Evolutionary conservation across 495 filamentous ascomycete genomes (phyloP), one percentile per base, ranked within the genome.

Genomic region (Aspergillus olivimuriae): DNA sequence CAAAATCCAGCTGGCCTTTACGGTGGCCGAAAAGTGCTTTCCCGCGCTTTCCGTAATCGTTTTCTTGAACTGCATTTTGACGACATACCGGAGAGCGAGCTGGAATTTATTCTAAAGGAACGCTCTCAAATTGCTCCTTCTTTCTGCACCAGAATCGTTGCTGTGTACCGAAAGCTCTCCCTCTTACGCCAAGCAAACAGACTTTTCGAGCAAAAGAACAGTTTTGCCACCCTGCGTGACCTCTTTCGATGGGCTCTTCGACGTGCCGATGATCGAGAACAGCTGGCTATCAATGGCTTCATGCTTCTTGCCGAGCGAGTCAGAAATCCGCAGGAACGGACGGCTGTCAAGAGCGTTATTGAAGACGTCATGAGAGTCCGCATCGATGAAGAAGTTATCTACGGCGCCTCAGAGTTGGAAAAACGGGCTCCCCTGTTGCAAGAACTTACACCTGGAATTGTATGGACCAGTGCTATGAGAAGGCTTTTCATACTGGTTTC

Each of bases 41-140:
- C 91, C 10, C 80, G 94, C 6, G 94, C 94, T 2, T 97, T 99
- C 63, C 78, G 92, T 43, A 99, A 97, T 61, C 78, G 94, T 52
- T 99, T 99, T 61, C 77, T 99, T 12, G 94, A 99, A 57, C 71
- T 99, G 4, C 94, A 99, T 60, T 97, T 95, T 47, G 92, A 96
- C 50, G 94, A 99, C 53, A 99, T 99, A 22, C 94, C 94, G 0
- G 86, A 95, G 54, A 84, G 86, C 45, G 94, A 99, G 59, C 70
- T 99, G n/a, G 86, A 92, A 57, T 86, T 77, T 11, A 99, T 99
- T 51, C 57, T 99, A 40, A 84, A 89, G 55, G 84, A 89, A 54
- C 75, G 94, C 22, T 90, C 86, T 44, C 80, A 86, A 46, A 90
- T 89, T 30, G 87, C 94, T 0, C 88, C 91, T 12, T 94, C 91